Percentiles rank a stretch among this genome's conserved stretches.
phyloP scores from a whole-genome alignment of 768 basidiomycete genomes.

The Glaciozyma martinii region DNA sequence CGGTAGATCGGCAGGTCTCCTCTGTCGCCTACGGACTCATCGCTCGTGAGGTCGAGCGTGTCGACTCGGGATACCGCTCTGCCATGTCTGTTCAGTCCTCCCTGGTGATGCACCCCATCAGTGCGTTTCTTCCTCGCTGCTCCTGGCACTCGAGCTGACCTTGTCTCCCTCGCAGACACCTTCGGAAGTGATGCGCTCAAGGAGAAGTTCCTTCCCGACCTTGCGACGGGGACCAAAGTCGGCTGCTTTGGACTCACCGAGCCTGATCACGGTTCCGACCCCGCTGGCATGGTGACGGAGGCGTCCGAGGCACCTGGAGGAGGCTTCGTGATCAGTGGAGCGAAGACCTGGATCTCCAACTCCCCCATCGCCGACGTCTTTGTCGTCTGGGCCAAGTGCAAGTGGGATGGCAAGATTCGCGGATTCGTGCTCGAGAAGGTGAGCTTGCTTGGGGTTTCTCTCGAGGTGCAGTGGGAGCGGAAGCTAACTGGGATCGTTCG shows the following conservation, averaged over 20 bases:
- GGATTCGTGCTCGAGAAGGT: slow-evolving; percentile 22
- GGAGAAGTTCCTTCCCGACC: slow-evolving; percentile 74
- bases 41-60: slow-evolving; percentile 83
- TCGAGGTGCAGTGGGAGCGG: neutral
- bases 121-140: slow-evolving; percentile 29
- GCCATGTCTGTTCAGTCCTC: slow-evolving; percentile 92
- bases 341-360: slow-evolving; percentile 97
- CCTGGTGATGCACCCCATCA: slow-evolving; percentile 79
- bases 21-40: slow-evolving; percentile 91
- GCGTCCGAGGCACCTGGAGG: slow-evolving; percentile 63
- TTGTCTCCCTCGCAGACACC: slow-evolving; percentile 50
- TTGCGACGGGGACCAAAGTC: slow-evolving; percentile 73
- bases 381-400: slow-evolving; percentile 86
- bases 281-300: slow-evolving; percentile 92
- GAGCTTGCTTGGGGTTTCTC: neutral
- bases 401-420: slow-evolving; percentile 77
- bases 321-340: slow-evolving; percentile 78
- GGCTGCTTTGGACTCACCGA: slow-evolving; percentile 95
- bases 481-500: neutral
- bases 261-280: slow-evolving; percentile 94
- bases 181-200: slow-evolving; percentile 86
- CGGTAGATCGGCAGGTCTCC: slow-evolving; percentile 44
- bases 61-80: slow-evolving; percentile 90
- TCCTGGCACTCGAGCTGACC: neutral
- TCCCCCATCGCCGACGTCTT: slow-evolving; percentile 47